phyloP scores from a whole-genome alignment of 179 eudicot species.

The Dionaea muscipula region DNA sequence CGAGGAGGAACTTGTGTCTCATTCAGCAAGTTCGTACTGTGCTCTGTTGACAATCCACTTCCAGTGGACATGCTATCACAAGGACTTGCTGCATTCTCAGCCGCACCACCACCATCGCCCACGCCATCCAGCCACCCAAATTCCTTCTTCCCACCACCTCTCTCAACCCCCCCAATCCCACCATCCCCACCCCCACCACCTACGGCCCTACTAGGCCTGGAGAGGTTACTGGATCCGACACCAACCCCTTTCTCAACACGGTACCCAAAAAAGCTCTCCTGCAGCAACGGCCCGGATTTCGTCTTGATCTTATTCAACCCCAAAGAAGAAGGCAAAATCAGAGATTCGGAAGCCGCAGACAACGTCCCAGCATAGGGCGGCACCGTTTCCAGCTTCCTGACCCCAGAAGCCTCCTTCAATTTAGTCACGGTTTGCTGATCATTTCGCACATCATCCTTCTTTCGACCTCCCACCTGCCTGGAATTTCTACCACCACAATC shows the following conservation, averaged over 20 bases:
- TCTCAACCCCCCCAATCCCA: constrained; percentile 8
- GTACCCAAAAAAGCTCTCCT: constrained; percentile 77
- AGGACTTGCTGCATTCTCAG: constrained; percentile 36
- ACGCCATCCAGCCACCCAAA: constrained; percentile 28
- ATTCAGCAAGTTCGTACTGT: constrained; percentile 27
- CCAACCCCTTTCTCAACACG: constrained; percentile 42
- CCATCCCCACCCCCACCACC: constrained; percentile 15
- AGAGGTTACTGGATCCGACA: constrained; percentile 63
- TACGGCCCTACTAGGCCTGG: constrained; percentile 26
- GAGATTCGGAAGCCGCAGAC: constrained; percentile 43
- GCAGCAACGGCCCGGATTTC: constrained; percentile 91
- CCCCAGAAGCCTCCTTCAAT: constrained; percentile 3
- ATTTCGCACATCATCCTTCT: constrained; percentile 11
- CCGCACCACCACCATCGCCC: constrained; percentile 13
- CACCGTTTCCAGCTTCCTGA: background rate
- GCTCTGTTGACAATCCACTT: constrained; percentile 39
- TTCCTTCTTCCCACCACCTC: constrained; percentile 27
- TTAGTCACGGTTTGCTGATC: constrained; percentile 17
- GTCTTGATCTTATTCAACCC: constrained; percentile 92
- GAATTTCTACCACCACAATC: constrained; percentile 5
- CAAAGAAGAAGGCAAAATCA: constrained; percentile 72
- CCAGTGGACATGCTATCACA: constrained; percentile 47
- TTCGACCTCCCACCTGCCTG: too few species aligned
- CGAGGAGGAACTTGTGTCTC: constrained; percentile 22
- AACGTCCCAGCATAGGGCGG: background rate